Base-by-base conservation (phyloP, 2,329 filamentous ascomycete genomes). In the Elsinoe batatas region DNA sequence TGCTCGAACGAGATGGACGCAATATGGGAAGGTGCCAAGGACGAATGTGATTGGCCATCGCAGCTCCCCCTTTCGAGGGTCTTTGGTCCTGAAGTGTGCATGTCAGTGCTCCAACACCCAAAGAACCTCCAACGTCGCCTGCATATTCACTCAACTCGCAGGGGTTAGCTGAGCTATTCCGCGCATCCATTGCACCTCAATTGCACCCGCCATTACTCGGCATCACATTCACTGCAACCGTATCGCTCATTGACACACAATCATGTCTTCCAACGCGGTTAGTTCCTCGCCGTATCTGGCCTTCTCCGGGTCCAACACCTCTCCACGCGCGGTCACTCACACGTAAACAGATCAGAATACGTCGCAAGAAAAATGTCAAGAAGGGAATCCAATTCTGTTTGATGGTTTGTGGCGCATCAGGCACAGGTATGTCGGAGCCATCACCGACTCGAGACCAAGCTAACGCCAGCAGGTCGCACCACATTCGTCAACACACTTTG, bases 311-410 rank as follows among this genome's bases (percentile, higher is more conserved):
- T 42, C 46, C 46, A 38, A 44, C 57, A 64, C 62, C 58, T 57
- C 56, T 57, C 17, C 11, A 32, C 15, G 18, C 47, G 47, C 47
- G 12, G 47, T 26, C 6, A 53, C 58, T 59, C 51, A 59, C 58
- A 59, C 32, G n/a, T 42, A 22, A 22, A 38, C 73, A 89, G 84
- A 88, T 94, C 76, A 93, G 95, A 87, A 91, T 96, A 73, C 91
- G 93, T 77, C 87, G 89, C 76, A 98, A 98, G 91, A 98, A 98
- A 88, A 97, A 98, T 82, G 91, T 98, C 78, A 96, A 96, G 87
- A 96, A 96, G 83, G 93, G 93, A 71, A 97, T 98, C 71, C 93
- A 98, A 81, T 98, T 98, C 80, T 97, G 91, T 75, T 77, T 98
- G 82, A 98, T 98, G 93, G 93, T 98, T 69, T 97, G 93, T 72